Conservation (phyloP, 345 rosid genomes). For the Mallotus nudiflorus region DNA sequence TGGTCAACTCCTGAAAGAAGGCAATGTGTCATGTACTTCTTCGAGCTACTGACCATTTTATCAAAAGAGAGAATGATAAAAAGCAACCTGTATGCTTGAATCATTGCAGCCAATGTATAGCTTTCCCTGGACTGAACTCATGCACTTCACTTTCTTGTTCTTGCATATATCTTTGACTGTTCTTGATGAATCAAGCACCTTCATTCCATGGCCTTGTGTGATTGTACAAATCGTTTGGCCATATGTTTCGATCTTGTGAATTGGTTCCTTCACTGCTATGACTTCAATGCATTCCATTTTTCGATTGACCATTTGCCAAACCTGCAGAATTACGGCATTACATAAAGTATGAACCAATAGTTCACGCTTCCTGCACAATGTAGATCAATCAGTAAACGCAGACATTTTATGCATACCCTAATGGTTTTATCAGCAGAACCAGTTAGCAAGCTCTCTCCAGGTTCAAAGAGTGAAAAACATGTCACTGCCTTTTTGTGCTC, state of each 20-base stretch:
- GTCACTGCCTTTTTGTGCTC: constrained; percentile 78
- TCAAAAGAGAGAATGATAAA: neutral
- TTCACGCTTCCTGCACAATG: neutral
- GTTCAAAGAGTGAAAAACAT: constrained; percentile 71
- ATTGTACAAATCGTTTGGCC: constrained; percentile 52
- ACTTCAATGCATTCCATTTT: constrained; percentile 71
- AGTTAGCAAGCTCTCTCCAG: constrained; percentile 77
- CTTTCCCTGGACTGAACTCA: constrained; percentile 62
- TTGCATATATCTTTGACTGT: constrained; percentile 49
- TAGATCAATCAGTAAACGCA: neutral
- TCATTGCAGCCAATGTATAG: constrained; percentile 73
- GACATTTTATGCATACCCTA: constrained; percentile 34
- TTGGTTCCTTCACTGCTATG: constrained; percentile 58
- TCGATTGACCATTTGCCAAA: constrained; percentile 70
- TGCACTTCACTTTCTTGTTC: constrained; percentile 61
- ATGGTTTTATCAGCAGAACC: constrained; percentile 87
- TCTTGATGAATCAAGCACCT: constrained; percentile 72
- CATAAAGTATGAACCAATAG: neutral
- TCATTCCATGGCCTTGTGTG: constrained; percentile 58
- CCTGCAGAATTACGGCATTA: constrained; percentile 36
- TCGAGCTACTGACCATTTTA: too few species aligned
- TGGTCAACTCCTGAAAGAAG: constrained; percentile 56
- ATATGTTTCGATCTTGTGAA: constrained; percentile 52
- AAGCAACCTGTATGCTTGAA: constrained; percentile 74
- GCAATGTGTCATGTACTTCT: constrained; percentile 1